Evolutionary conservation across 148 eudicot genomes (phyloP).

Genomic region (Agrostemma githago): DNA sequence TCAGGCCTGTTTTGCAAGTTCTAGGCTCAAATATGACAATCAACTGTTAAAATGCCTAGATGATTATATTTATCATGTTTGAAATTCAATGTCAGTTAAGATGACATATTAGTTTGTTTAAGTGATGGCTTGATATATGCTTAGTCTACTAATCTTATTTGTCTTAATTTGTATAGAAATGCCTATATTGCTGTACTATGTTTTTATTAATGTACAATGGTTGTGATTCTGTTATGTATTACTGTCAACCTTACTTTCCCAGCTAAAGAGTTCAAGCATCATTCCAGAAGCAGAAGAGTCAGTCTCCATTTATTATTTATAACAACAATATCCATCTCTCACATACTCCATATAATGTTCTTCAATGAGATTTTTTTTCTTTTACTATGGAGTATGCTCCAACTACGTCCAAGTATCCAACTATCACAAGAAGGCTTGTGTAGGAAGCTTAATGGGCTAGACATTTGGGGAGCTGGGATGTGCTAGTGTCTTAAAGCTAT

Average conservation of each 20-base stretch:
- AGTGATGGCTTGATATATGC: background rate
- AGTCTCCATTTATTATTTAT: constrained; percentile 13
- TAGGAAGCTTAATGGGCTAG: background rate
- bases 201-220: background rate
- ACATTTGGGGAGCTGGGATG: background rate
- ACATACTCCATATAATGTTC: background rate
- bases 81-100: background rate
- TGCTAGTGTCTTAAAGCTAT: background rate
- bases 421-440: background rate
- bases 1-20: background rate
- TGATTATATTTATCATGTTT: background rate
- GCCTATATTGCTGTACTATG: background rate
- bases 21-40: background rate
- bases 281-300: constrained; percentile 24
- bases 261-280: constrained; percentile 28
- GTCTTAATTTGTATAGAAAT: constrained; percentile 1
- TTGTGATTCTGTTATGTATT: constrained; percentile 14
- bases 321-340: background rate
- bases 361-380: background rate
- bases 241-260: constrained; percentile 18
- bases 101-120: background rate
- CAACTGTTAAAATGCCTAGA: background rate
- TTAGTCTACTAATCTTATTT: background rate
- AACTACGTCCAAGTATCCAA: background rate
- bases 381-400: background rate